Conservation (phyloP, 805 yeast species). For the Yarrowia phangngaensis region DNA sequence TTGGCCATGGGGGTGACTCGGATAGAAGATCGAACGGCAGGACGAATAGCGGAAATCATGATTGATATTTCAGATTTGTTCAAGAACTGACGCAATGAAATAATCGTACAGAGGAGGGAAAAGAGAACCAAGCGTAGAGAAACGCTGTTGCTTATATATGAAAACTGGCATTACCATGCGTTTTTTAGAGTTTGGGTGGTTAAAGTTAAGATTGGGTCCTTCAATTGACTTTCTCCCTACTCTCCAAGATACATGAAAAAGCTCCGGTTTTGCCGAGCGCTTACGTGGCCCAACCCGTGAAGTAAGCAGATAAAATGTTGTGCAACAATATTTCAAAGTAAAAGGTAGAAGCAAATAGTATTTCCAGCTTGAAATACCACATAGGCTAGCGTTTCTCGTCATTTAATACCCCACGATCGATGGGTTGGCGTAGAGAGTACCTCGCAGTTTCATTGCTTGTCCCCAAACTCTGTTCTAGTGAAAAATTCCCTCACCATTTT, state of each 20-base stretch:
- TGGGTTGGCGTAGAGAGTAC: too few species aligned
- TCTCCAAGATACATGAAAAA: constrained; percentile 26
- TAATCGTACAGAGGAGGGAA: constrained; percentile 22
- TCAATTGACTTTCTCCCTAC: constrained; percentile 24
- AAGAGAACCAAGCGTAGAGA: constrained; percentile 16
- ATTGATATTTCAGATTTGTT: constrained; percentile 26
- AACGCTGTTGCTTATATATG: constrained; percentile 23
- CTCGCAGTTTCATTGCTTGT: constrained; percentile 23
- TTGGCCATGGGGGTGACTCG: constrained; percentile 24
- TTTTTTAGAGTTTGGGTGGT: neutral
- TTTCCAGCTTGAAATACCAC: too few species aligned
- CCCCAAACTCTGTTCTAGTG: constrained; percentile 24
- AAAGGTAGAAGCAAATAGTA: too few species aligned
- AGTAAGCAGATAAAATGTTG: too few species aligned
- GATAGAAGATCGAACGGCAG: constrained; percentile 25
- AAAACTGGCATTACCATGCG: constrained; percentile 16
- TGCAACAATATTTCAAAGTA: too few species aligned
- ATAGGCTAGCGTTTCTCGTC: too few species aligned
- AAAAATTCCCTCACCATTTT: constrained; percentile 21
- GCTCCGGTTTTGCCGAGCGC: constrained; percentile 26
- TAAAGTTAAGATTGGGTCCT: constrained; percentile 9
- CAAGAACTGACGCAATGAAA: constrained; percentile 26
- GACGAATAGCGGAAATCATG: constrained; percentile 26
- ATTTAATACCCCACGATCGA: too few species aligned
- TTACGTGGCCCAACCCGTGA: constrained; percentile 22